A percentile compares a stretch with the other conserved stretches of the same genome.
Conservation (phyloP, 2,329 filamentous ascomycete species). For the Cladosporium sp. region DNA sequence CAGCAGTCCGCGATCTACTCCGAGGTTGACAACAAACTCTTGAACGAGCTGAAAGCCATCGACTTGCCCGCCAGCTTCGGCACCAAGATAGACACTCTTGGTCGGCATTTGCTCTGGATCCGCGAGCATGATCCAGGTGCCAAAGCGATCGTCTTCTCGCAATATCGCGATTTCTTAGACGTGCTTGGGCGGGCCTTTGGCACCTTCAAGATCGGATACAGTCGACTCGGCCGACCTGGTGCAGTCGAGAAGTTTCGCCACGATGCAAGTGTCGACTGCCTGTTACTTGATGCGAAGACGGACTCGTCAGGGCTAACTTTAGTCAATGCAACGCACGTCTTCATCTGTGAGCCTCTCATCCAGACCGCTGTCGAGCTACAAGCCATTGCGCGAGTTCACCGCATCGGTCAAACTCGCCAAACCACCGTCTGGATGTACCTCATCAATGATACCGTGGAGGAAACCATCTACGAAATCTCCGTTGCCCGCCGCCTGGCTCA, state of each 20-base stretch:
- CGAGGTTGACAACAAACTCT: slow-evolving; percentile 67
- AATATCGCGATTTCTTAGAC: slow-evolving; percentile 78
- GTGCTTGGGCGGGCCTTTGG: slow-evolving; percentile 71
- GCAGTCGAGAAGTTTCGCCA: slow-evolving; percentile 76
- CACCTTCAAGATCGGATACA: slow-evolving; percentile 70
- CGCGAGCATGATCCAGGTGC: slow-evolving; percentile 79
- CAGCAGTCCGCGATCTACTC: slow-evolving; percentile 64
- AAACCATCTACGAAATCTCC: slow-evolving; percentile 85
- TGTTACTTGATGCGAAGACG: slow-evolving; percentile 84
- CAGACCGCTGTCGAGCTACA: slow-evolving; percentile 94
- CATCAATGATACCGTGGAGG: slow-evolving; percentile 85
- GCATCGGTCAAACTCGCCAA: slow-evolving; percentile 83
- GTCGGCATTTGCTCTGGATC: slow-evolving; percentile 80
- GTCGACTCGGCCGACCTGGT: slow-evolving; percentile 65
- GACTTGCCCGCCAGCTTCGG: slow-evolving; percentile 72
- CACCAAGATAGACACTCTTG: slow-evolving; percentile 78
- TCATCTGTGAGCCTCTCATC: slow-evolving; percentile 89
- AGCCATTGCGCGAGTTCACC: slow-evolving; percentile 89
- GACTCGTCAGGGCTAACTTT: slow-evolving; percentile 88
- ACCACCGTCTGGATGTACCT: slow-evolving; percentile 97
- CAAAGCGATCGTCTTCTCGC: slow-evolving; percentile 93
- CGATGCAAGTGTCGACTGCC: slow-evolving; percentile 73
- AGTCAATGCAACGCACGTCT: slow-evolving; percentile 89
- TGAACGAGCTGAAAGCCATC: slow-evolving; percentile 79
- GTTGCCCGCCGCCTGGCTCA: slow-evolving; percentile 77